These are phyloP conservation scores for Calonectria pteridis DNA, from an alignment of 2,329 filamentous ascomycete genomes.

Conservation along the genomic window DNA sequence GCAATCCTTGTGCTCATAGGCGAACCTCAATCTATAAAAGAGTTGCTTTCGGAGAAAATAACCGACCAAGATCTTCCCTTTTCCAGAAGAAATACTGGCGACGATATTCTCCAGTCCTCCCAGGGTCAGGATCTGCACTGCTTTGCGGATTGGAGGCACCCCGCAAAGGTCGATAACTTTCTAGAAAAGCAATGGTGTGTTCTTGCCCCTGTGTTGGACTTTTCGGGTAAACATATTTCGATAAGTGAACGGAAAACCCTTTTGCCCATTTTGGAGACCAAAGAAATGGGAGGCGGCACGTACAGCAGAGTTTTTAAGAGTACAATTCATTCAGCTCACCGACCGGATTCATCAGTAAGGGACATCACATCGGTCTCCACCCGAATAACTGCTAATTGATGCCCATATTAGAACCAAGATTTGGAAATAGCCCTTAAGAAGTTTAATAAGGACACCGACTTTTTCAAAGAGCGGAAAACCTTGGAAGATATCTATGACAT, in stretches of 20 bases:
- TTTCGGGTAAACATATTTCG: neutral
- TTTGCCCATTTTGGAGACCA: constrained; percentile 8
- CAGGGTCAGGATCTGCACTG: neutral
- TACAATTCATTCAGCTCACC: constrained; percentile 16
- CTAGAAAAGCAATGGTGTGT: constrained; percentile 30
- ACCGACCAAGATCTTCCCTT: constrained; percentile 31
- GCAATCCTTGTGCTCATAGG: constrained; percentile 29
- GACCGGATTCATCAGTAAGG: constrained; percentile 13
- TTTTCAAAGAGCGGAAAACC: constrained; percentile 21
- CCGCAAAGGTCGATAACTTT: constrained; percentile 16
- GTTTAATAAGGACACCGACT: neutral
- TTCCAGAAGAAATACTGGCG: neutral
- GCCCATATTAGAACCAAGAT: neutral
- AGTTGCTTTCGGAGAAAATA: constrained; percentile 10
- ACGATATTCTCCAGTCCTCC: constrained; percentile 15
- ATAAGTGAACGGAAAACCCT: constrained; percentile 8
- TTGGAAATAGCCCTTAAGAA: constrained; percentile 30
- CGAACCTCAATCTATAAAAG: neutral
- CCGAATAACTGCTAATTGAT: neutral
- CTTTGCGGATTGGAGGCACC: constrained; percentile 13
- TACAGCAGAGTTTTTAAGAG: constrained; percentile 19
- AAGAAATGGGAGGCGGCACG: neutral
- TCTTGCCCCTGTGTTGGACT: constrained; percentile 25
- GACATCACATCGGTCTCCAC: rapidly evolving
- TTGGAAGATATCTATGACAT: constrained; percentile 14